Percentiles rank a stretch among this genome's conserved stretches.
Conservation (phyloP, 2,329 filamentous ascomycete genomes). For the Botrytis aclada region DNA sequence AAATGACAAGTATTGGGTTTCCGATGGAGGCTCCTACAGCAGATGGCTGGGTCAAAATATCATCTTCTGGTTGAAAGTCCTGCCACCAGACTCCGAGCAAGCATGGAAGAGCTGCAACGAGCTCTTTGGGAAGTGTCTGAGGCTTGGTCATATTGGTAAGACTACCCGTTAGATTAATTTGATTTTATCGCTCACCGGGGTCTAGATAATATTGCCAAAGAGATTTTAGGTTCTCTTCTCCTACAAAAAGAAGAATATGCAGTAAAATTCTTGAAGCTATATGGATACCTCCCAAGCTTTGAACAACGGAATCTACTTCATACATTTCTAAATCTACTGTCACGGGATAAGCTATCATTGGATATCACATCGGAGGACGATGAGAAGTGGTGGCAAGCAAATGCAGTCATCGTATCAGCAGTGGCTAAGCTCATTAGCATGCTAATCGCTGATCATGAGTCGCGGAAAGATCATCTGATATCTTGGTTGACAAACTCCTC, state of each 20-base stretch:
- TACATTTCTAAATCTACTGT: conserved; percentile 31
- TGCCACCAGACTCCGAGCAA: conserved; percentile 25
- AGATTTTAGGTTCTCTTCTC: conserved; percentile 29
- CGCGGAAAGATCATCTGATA: conserved; percentile 53
- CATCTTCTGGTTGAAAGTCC: conserved; percentile 28
- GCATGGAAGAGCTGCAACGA: conserved; percentile 33
- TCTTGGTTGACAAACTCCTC: conserved; percentile 64
- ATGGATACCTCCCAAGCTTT: conserved; percentile 29
- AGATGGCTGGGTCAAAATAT: conserved; percentile 37
- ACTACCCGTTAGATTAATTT: neutral
- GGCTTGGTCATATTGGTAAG: conserved; percentile 37
- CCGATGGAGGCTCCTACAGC: conserved; percentile 34
- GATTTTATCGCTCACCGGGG: conserved; percentile 18
- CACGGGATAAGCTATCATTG: conserved; percentile 30
- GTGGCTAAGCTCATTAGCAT: conserved; percentile 54
- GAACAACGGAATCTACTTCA: conserved; percentile 36
- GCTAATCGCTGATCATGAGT: conserved; percentile 48
- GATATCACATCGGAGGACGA: conserved; percentile 31
- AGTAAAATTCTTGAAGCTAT: conserved; percentile 29
- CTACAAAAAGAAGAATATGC: conserved; percentile 27
- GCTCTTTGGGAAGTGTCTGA: conserved; percentile 34
- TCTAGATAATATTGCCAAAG: conserved; percentile 32
- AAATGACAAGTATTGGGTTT: conserved; percentile 34
- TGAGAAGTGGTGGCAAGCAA: conserved; percentile 35
- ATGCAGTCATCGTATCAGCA: conserved; percentile 48